A percentile compares a stretch with the other conserved stretches of the same genome.
Evolutionary conservation across 805 yeast species (phyloP).

Genomic region (Wickerhamomyces queroliae): DNA sequence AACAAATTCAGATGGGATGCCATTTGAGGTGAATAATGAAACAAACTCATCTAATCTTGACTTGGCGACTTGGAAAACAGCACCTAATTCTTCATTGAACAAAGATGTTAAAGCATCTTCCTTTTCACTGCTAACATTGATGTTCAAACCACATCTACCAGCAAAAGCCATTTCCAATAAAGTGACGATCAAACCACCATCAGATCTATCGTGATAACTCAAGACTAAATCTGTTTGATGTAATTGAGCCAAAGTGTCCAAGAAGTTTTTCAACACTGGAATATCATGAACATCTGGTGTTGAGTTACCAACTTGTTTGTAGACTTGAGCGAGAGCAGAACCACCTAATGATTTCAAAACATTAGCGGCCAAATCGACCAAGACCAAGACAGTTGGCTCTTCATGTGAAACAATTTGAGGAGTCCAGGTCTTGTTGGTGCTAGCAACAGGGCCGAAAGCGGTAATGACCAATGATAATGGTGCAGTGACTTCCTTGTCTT

Average conservation of each 20-base stretch:
- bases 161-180: constrained; percentile 96
- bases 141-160: constrained; percentile 76
- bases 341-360: constrained; percentile 70
- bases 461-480: constrained; percentile 89
- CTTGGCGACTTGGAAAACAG: constrained; percentile 80
- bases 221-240: constrained; percentile 63
- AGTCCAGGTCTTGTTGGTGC: constrained; percentile 93
- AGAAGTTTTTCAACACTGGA: constrained; percentile 56
- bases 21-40: constrained; percentile 47
- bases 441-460: constrained; percentile 81
- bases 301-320: constrained; percentile 75
- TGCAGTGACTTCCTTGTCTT: constrained; percentile 85
- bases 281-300: constrained; percentile 81
- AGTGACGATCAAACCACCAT: constrained; percentile 90
- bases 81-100: constrained; percentile 94
- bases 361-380: constrained; percentile 70
- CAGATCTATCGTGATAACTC: constrained; percentile 94
- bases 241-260: constrained; percentile 62
- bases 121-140: constrained; percentile 34
- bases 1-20: constrained; percentile 49
- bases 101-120: constrained; percentile 48
- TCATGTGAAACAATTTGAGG: constrained; percentile 59
- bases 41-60: constrained; percentile 50
- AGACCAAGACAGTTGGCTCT: constrained; percentile 58
- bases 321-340: constrained; percentile 92